These are phyloP conservation scores for Poa annua DNA, from an alignment of 176 grass and related monocot species.

Conservation along the genomic window DNA sequence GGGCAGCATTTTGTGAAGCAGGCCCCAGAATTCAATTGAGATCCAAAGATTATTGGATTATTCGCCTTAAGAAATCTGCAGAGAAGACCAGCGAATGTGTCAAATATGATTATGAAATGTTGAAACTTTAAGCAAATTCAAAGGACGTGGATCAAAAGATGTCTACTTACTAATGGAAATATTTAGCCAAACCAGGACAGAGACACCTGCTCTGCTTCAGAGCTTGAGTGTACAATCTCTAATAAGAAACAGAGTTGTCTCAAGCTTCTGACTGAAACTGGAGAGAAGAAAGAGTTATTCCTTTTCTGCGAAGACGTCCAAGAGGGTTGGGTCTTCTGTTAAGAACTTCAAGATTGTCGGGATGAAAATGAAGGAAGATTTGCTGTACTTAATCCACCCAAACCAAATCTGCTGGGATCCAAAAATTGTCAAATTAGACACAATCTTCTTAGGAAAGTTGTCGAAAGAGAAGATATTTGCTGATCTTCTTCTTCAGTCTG, in stretches of 20 bases:
- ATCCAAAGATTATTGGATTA: slow-evolving; percentile 1
- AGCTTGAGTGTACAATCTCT: not conserved
- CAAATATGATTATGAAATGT: not conserved
- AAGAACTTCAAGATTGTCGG: slow-evolving; percentile 25
- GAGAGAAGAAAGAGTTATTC: slow-evolving; percentile 3
- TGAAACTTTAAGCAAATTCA: not conserved
- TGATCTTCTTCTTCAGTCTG: not conserved
- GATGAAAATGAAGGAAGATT: not conserved
- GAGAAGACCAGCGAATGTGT: not conserved
- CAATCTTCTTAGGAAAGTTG: slow-evolving; percentile 19
- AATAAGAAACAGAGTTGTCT: not conserved
- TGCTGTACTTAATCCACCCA: slow-evolving; percentile 29
- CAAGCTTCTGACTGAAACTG: slow-evolving; percentile 34
- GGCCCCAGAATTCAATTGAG: slow-evolving; percentile 1
- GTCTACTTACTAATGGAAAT: slow-evolving; percentile 36
- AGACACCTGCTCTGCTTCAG: not conserved
- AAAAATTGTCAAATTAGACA: slow-evolving; percentile 14
- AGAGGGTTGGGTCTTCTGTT: slow-evolving; percentile 20
- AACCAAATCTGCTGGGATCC: slow-evolving; percentile 39
- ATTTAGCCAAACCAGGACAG: not conserved
- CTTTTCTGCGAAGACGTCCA: not conserved
- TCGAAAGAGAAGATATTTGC: slow-evolving; percentile 17
- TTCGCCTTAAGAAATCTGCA: slow-evolving; percentile 8
- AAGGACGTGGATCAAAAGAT: slow-evolving; percentile 2
- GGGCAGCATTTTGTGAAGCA: not conserved